Evolutionary conservation across 2,329 filamentous ascomycete species (phyloP).

Genomic region (Botryosphaeria agaves): DNA sequence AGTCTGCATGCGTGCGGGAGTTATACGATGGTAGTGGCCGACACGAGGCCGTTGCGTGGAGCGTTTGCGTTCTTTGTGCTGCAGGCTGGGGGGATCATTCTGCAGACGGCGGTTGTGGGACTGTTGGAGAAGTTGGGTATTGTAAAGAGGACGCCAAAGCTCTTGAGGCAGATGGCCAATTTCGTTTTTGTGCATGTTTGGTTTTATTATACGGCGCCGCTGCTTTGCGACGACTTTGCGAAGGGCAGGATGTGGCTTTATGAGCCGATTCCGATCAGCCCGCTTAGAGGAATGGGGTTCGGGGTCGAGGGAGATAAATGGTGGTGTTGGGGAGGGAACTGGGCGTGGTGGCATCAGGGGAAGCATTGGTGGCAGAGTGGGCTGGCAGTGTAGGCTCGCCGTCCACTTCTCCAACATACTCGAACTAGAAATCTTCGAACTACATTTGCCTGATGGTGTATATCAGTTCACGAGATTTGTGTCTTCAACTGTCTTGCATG

Average conservation of each 20-base stretch:
- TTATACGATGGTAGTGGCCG: conserved; percentile 44
- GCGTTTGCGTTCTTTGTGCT: conserved; percentile 53
- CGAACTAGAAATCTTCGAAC: no score
- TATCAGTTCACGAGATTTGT: no score
- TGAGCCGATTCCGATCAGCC: conserved; percentile 66
- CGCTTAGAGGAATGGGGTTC: conserved; percentile 47
- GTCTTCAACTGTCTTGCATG: no score
- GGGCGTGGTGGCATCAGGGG: conserved; percentile 42
- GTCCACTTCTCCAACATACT: no score
- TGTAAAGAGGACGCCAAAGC: conserved; percentile 23
- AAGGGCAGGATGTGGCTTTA: conserved; percentile 59
- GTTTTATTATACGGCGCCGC: conserved; percentile 46
- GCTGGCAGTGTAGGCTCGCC: conserved; percentile 22
- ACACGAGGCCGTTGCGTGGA: conserved; percentile 35
- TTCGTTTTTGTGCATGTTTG: conserved; percentile 44
- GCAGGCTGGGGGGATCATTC: conserved; percentile 46
- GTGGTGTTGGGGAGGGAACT: conserved; percentile 47
- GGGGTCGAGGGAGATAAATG: conserved; percentile 42
- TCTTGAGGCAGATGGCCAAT: conserved; percentile 38
- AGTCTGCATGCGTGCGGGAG: conserved; percentile 56
- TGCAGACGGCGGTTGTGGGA: conserved; percentile 33
- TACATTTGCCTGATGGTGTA: no score
- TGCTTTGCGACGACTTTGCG: conserved; percentile 63
- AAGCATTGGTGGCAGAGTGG: conserved; percentile 47
- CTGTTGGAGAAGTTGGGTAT: conserved; percentile 17